These are phyloP conservation scores for Platanthera zijinensis DNA, from an alignment of 106 monocot species.

Conservation along the genomic window DNA sequence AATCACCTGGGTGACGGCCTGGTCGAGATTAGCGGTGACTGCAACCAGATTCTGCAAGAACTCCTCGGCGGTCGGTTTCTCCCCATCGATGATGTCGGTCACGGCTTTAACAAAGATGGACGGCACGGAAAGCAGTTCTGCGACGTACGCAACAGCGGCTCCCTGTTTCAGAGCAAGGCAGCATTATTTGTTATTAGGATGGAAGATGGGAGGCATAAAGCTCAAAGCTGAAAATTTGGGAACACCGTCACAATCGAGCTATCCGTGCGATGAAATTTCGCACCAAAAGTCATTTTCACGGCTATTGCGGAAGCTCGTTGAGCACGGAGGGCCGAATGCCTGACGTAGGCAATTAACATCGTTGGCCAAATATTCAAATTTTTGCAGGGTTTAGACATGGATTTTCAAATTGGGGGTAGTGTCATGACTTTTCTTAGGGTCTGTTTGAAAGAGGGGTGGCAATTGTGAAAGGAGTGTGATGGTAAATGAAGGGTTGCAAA, in stretches of 20 bases:
- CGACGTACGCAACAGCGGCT: constrained; percentile 87
- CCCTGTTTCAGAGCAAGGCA: constrained; percentile 33
- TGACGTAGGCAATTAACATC: neutral
- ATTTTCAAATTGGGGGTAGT: neutral
- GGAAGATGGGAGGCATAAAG: neutral
- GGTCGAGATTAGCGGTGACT: constrained; percentile 68
- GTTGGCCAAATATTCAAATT: neutral
- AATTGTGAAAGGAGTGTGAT: no score
- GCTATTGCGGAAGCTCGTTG: no score
- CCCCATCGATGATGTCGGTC: constrained; percentile 88
- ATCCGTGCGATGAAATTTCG: no score
- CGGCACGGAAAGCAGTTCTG: constrained; percentile 67
- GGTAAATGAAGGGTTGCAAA: no score
- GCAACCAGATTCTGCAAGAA: constrained; percentile 69
- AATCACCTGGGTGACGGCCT: constrained; percentile 45
- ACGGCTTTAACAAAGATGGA: constrained; percentile 85
- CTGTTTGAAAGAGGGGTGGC: no score
- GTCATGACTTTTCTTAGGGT: no score
- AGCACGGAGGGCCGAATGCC: no score
- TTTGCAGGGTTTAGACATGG: neutral
- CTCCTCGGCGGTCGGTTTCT: constrained; percentile 88
- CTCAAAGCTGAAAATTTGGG: no score
- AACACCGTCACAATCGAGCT: no score
- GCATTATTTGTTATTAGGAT: neutral
- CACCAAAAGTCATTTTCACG: no score